Evolutionary conservation across 2,329 filamentous ascomycete species (phyloP).

Genomic region (Chalara sp.): DNA sequence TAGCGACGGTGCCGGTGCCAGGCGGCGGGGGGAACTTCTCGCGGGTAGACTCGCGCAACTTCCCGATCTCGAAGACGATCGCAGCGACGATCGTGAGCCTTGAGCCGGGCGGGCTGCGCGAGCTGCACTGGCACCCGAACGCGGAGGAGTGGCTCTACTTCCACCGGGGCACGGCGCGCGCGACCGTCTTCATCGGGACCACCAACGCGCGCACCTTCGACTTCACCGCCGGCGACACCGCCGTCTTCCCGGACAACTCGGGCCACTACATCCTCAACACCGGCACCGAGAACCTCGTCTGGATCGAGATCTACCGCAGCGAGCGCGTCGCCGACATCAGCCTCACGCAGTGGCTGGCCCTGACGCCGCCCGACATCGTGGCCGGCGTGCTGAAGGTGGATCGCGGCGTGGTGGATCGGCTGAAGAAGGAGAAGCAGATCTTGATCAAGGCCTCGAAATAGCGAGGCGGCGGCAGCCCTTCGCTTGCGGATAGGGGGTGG

Average conservation of each 20-base stretch:
- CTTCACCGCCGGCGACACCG: slow-evolving; percentile 47
- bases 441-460: background rate
- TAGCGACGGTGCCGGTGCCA: slow-evolving; percentile 37
- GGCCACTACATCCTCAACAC: slow-evolving; percentile 26
- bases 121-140: slow-evolving; percentile 56
- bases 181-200: slow-evolving; percentile 49
- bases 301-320: slow-evolving; percentile 64
- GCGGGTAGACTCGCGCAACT: slow-evolving; percentile 49
- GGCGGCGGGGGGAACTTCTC: slow-evolving; percentile 47
- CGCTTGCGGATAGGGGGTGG: too few relatives aligned
- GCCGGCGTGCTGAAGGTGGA: slow-evolving; percentile 53
- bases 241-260: slow-evolving; percentile 60
- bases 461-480: too few relatives aligned
- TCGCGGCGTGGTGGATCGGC: slow-evolving; percentile 43
- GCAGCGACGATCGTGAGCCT: slow-evolving; percentile 50
- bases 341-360: slow-evolving; percentile 61
- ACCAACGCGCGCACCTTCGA: slow-evolving; percentile 31
- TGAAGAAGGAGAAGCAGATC: slow-evolving; percentile 58
- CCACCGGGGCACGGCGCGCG: slow-evolving; percentile 45
- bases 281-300: slow-evolving; percentile 54
- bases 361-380: slow-evolving; percentile 58
- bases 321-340: slow-evolving; percentile 61
- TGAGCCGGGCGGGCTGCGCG: slow-evolving; percentile 56
- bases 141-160: slow-evolving; percentile 57
- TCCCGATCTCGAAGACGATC: slow-evolving; percentile 49